Evolutionary conservation across 2,329 filamentous ascomycete genomes (phyloP), one percentile per base, ranked within the genome.

Genomic region (Aspergillus novofumigatus): DNA sequence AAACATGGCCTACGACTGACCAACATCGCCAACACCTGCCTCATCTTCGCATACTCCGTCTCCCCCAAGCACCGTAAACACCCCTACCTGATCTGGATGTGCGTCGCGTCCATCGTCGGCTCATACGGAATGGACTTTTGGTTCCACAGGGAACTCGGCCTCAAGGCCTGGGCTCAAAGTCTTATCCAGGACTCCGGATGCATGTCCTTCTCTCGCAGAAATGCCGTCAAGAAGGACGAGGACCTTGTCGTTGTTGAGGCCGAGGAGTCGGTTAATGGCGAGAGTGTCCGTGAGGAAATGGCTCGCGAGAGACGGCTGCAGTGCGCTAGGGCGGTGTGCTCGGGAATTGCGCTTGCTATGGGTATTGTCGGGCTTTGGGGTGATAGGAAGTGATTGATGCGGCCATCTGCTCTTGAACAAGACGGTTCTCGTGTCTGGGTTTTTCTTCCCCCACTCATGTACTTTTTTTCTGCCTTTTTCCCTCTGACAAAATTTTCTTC

Each of bases 61-160:
- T 93, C 92, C 2, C 89, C 92, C 0, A 82, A 85, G 26, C 83
- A 86, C 55, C 82, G 84, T 65, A 86, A 89, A 70, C 93, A 97
- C 72, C 93, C 93, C 0, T 97, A 96, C 72, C 86, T 97, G 26
- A 76, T 97, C 58, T 97, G 94, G 86, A 91, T 91, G 14, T 86
- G 87, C 2, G 76, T 91, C 26, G 82, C 92, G 56, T 71, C 78
- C 1, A 76, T 79, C 14, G 59, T 77, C 28, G 70, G 74, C 66
- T 62, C 74, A 41, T 72, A 73, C 59, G 80, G 80, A 59, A 83
- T 90, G 79, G 88, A 91, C 72, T 82, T 84, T 49, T 90, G 85
- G 79, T 90, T 89, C 74, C 87, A 91, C 74, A 83, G 89, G 9
- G 77, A 89, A 25, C 80, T 82, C 47, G 80, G 85, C 28, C 73